Base-by-base conservation (phyloP, 345 rosid genomes). In the Bretschneidera sinensis region DNA sequence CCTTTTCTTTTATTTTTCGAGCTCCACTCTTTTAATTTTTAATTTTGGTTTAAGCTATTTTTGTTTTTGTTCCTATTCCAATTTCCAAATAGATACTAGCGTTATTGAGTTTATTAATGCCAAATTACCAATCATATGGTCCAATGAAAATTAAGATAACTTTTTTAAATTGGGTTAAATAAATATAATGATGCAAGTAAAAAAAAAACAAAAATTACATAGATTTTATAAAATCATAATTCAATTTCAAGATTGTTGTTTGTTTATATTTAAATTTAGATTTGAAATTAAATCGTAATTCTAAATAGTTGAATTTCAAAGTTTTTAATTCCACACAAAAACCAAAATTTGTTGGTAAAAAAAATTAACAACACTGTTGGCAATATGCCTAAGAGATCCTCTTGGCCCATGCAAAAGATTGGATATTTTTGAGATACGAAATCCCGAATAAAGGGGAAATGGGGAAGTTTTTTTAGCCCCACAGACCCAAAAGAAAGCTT, bases 361-460 rank as follows among this genome's bases (percentile, higher is more conserved):
- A n/a, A n/a, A n/a, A n/a, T n/a, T n/a, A n/a, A n/a, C n/a, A n/a
- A n/a, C n/a, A n/a, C n/a, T n/a, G n/a, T n/a, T n/a, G n/a, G n/a
- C n/a, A n/a, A n/a, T n/a, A n/a, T n/a, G n/a, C n/a, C n/a, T n/a
- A n/a, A n/a, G n/a, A n/a, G n/a, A n/a, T n/a, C n/a, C n/a, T n/a
- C n/a, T n/a, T n/a, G n/a, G n/a, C n/a, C n/a, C n/a, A n/a, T n/a
- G 64, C 64, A 28, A 61, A 61, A 17, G 48, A 18, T 0, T 19
- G 68, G 69, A 63, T 59, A 47, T 25, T 59, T 17, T 35, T 28
- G 53, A 28, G 71, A 65, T 55, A 64, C 25, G 62, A 45, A 59
- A 31, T n/a, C n/a, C n/a, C n/a, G n/a, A 47, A 51, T 17, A 35
- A 43, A 21, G 9, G 47, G 33, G 17, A 22, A 56, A 70, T 5